Conservation (phyloP, 2,329 filamentous ascomycete genomes). For the Dothideomycetidae sp. region DNA sequence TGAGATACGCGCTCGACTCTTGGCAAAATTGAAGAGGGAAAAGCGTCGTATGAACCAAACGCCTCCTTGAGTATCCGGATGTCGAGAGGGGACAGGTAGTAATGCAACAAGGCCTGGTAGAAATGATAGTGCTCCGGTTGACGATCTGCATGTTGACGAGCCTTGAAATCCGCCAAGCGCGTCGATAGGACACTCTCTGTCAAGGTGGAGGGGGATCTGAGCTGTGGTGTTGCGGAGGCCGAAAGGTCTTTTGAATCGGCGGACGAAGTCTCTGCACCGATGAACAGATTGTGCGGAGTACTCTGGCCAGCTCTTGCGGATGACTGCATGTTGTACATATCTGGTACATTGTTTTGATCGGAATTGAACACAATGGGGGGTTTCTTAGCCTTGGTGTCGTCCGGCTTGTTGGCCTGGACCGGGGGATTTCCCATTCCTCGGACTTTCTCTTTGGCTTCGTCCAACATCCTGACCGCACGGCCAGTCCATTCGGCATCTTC, state of each 20-base stretch:
- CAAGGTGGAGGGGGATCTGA: neutral
- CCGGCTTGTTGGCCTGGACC: conserved; percentile 35
- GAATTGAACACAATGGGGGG: conserved; percentile 37
- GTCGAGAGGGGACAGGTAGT: conserved; percentile 80
- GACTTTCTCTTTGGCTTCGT: conserved; percentile 61
- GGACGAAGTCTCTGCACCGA: neutral
- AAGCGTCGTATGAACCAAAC: conserved; percentile 67
- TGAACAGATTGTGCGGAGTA: conserved; percentile 12
- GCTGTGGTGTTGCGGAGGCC: neutral
- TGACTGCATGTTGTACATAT: conserved; percentile 39
- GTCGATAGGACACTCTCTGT: conserved; percentile 23
- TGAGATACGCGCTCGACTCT: conserved; percentile 80
- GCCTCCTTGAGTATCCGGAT: conserved; percentile 85
- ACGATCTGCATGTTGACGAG: conserved; percentile 29
- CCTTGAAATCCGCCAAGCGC: conserved; percentile 32
- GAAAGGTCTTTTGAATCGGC: neutral
- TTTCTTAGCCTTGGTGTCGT: conserved; percentile 30
- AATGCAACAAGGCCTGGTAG: conserved; percentile 74
- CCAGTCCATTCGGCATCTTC: conserved; percentile 88
- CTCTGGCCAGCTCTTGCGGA: conserved; percentile 31
- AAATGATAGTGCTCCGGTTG: conserved; percentile 58
- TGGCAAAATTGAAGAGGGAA: conserved; percentile 74
- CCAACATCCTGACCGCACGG: conserved; percentile 64
- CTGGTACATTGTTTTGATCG: conserved; percentile 31
- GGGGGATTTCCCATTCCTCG: conserved; percentile 53